Percentiles rank a stretch among this genome's conserved stretches.
These are phyloP conservation scores for Teratosphaeria pseudoeucalypti DNA, from an alignment of 2,329 filamentous ascomycete species.

Conservation along the genomic window DNA sequence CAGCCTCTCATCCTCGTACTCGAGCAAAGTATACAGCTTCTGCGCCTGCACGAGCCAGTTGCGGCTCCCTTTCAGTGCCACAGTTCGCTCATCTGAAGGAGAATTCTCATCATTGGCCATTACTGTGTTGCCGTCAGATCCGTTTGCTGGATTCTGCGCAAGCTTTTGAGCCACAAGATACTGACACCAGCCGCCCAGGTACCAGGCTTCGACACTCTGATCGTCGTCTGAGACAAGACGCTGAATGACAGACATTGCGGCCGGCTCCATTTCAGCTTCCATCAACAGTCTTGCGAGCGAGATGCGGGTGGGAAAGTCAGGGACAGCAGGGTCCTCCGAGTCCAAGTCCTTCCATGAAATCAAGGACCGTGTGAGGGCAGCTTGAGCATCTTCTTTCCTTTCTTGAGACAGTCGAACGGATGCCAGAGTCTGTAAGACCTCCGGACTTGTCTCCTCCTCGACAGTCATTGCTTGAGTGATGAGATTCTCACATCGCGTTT, in stretches of 20 bases:
- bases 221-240: conserved; percentile 81
- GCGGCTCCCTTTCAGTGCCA: conserved; percentile 61
- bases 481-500: conserved; percentile 74
- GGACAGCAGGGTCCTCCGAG: conserved; percentile 60
- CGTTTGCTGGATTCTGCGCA: conserved; percentile 22
- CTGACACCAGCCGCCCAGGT: conserved; percentile 88
- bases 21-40: conserved; percentile 63
- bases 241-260: conserved; percentile 77
- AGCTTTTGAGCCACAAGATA: conserved; percentile 67
- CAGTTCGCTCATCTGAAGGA: conserved; percentile 37
- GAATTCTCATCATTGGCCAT: conserved; percentile 8
- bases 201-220: conserved; percentile 90
- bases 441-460: conserved; percentile 61
- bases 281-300: conserved; percentile 76
- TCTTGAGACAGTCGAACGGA: conserved; percentile 87
- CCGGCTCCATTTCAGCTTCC: conserved; percentile 76
- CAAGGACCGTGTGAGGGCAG: conserved; percentile 69
- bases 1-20: conserved; percentile 77
- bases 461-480: conserved; percentile 84
- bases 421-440: conserved; percentile 91
- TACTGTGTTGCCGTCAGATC: conserved; percentile 6
- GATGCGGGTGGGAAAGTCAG: conserved; percentile 78
- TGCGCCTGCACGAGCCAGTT: conserved; percentile 76
- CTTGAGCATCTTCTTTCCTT: conserved; percentile 65
- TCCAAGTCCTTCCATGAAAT: conserved; percentile 73